Evolutionary conservation across 306 rosid species (phyloP).

Genomic region (Astragalus glycyphyllos): DNA sequence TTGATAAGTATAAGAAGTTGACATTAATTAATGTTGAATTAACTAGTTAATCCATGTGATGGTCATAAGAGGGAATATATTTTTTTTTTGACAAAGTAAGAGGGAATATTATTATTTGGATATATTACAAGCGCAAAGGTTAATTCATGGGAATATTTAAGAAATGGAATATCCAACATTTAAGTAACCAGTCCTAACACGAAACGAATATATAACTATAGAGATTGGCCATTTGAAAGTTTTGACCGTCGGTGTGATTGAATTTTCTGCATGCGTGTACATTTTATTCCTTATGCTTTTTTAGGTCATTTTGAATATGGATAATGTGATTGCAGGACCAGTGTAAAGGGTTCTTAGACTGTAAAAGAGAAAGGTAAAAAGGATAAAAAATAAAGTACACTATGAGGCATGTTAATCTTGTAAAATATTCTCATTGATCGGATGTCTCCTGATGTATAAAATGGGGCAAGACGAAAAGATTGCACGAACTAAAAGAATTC

Average conservation of each 20-base stretch:
- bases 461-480: too few species aligned
- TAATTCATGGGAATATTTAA: constrained; percentile 16
- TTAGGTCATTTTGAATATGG: too few species aligned
- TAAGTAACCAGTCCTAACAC: constrained; percentile 38
- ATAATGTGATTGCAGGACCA: too few species aligned
- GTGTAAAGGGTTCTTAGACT: too few species aligned
- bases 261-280: background rate
- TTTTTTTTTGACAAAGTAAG: background rate
- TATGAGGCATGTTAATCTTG: too few species aligned
- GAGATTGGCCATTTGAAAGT: background rate
- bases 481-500: too few species aligned
- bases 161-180: constrained; percentile 30
- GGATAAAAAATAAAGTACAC: too few species aligned
- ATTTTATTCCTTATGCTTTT: background rate
- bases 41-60: constrained; percentile 4
- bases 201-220: background rate
- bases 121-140: background rate
- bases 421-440: too few species aligned
- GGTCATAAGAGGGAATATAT: constrained; percentile 30
- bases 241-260: constrained; percentile 14
- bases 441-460: too few species aligned
- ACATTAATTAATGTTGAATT: constrained; percentile 11
- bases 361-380: too few species aligned
- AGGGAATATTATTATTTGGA: too few species aligned
- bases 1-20: background rate